phyloP scores from a whole-genome alignment of 208 protist species.

The Trypanosoma boissoni region DNA sequence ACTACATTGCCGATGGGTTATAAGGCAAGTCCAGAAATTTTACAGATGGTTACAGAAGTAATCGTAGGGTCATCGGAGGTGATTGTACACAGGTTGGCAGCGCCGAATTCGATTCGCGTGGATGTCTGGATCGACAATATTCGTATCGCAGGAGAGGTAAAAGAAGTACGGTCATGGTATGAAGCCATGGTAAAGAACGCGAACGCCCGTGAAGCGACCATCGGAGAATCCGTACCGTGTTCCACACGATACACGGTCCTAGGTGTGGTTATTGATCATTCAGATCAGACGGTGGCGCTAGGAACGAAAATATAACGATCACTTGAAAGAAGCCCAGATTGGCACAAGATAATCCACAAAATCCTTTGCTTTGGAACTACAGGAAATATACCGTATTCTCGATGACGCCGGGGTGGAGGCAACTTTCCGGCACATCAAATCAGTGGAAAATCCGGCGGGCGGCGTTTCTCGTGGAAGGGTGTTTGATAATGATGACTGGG shows the following conservation, averaged over 20 bases:
- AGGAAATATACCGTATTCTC: too few species aligned
- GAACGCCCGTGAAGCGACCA: not conserved
- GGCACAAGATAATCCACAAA: too few species aligned
- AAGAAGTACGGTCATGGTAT: not conserved
- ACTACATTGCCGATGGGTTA: constrained; percentile 26
- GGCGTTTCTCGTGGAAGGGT: too few species aligned
- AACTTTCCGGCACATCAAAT: too few species aligned
- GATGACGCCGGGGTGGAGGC: too few species aligned
- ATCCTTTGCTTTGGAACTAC: too few species aligned
- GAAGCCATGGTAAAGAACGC: not conserved
- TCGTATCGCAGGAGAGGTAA: constrained; percentile 14
- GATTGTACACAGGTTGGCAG: not conserved
- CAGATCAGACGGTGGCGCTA: not conserved
- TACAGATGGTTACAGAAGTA: constrained; percentile 23
- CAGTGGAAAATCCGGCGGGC: too few species aligned
- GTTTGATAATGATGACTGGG: too few species aligned
- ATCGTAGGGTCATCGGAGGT: constrained; percentile 18
- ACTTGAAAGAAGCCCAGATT: not conserved
- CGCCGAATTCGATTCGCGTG: constrained; percentile 3
- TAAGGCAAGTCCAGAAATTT: constrained; percentile 25
- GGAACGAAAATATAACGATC: not conserved
- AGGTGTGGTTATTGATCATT: not conserved
- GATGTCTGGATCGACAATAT: constrained; percentile 37
- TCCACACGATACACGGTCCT: not conserved
- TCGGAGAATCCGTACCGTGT: not conserved